Percentiles rank a stretch among this genome's conserved stretches.
Conservation (phyloP, 352 stramenopile species). For the Phytophthora niederhauseri region DNA sequence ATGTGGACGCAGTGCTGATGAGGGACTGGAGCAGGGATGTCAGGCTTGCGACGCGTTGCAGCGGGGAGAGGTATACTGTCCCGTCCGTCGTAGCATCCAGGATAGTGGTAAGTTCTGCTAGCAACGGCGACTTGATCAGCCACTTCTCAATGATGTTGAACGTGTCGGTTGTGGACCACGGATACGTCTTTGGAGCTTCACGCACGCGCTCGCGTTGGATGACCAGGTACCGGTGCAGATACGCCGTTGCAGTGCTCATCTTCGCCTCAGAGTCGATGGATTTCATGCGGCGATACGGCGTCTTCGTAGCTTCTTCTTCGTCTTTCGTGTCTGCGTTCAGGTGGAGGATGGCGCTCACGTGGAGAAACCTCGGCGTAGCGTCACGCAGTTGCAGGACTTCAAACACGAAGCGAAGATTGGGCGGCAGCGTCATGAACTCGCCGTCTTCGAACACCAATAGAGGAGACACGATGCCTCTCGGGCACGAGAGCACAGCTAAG, state of each 20-base stretch:
- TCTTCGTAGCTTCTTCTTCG: neutral
- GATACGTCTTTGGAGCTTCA: neutral
- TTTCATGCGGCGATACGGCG: neutral
- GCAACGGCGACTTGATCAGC: conserved; percentile 14
- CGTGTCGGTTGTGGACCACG: conserved; percentile 9
- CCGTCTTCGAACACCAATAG: conserved; percentile 45
- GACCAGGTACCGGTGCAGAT: conserved; percentile 29
- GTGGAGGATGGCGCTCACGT: conserved; percentile 36
- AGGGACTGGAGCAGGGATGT: conserved; percentile 52
- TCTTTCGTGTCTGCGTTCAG: conserved; percentile 10
- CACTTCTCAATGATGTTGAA: conserved; percentile 30
- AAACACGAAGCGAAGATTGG: conserved; percentile 69
- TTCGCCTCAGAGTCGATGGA: neutral
- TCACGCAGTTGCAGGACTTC: conserved; percentile 49
- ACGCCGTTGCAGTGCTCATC: conserved; percentile 26
- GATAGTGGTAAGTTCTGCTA: conserved; percentile 19
- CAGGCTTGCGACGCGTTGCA: conserved; percentile 56
- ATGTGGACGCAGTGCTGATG: conserved; percentile 25
- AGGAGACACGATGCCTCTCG: neutral
- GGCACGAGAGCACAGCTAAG: conserved; percentile 30
- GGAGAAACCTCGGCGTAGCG: conserved; percentile 42
- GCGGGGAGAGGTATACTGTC: conserved; percentile 25
- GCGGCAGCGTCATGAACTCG: conserved; percentile 63
- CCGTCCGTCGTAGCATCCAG: conserved; percentile 6
- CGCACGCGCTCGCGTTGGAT: conserved; percentile 16